Conservation (phyloP, 2,329 filamentous ascomycete species). For the Zymoseptoria pseudotritici region DNA sequence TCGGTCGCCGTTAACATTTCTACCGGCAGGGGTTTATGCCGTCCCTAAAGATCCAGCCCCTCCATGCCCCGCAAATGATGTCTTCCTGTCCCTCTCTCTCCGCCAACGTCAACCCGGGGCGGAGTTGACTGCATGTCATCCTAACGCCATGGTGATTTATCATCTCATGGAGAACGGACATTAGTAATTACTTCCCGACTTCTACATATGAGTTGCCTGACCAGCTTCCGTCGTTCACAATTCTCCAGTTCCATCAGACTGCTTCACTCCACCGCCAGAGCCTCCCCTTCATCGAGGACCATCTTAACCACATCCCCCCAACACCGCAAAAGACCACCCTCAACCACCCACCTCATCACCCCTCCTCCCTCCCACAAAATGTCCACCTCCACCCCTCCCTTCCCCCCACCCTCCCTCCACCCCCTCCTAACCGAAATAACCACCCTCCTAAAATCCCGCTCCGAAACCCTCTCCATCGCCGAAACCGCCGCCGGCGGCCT, state of each 20-base stretch:
- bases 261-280: neutral
- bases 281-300: neutral
- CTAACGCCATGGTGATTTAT: neutral
- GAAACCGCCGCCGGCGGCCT: constrained; percentile 59
- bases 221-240: neutral
- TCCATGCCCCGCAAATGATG: neutral
- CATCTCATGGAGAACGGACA: neutral
- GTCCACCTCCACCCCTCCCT: constrained; percentile 18
- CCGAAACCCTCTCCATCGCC: constrained; percentile 53
- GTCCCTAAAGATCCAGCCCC: no score
- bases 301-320: neutral
- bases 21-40: no score
- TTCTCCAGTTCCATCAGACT: neutral
- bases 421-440: constrained; percentile 44
- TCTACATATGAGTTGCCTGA: neutral
- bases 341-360: neutral
- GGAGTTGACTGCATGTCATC: no score
- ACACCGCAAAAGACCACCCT: neutral
- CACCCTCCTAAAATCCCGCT: constrained; percentile 46
- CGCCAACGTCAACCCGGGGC: no score
- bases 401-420: constrained; percentile 37
- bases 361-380: constrained; percentile 3
- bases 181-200: no score
- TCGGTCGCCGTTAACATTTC: no score
- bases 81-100: neutral